Base-by-base conservation (phyloP, 176 grass and related monocot species). In the Zoysia japonica region DNA sequence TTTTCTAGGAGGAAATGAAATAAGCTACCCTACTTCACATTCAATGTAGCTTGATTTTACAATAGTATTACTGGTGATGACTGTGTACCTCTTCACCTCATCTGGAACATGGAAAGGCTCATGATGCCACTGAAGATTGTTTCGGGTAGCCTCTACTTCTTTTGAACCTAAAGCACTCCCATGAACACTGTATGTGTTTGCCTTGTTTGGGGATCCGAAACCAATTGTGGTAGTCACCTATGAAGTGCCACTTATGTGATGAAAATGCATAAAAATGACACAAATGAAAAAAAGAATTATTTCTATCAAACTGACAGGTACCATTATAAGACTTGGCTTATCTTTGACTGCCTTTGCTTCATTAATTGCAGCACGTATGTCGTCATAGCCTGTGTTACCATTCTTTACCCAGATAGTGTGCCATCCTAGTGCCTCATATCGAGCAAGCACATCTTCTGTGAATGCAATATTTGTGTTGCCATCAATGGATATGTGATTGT, bases 401-500 rank as follows among this genome's bases (percentile, higher is more conserved):
- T 92, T 92, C 79, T 97, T 85, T 3, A 97, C 94, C 94, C 94
- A 94, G 54, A 94, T 94, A 3, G 91, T 97, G 78, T 97, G 94
- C 91, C 91, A 97, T 11, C 94, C 94, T 60, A 97, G 83, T 38
- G 94, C 83, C 43, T 92, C 94, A 20, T 87, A 97, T 61, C 94
- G 87, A 15, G 85, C 77, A 44, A 37, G 78, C 20, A 92, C 94
- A 88, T 97, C 85, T 80, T 97, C 91, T 5, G 94, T 94, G 71
- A 97, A 97, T 14, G 94, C 89, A 70, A 97, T 97, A 54, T 81
- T 65, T 0, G 94, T 94, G 81, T 84, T 84, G 17, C 94, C 94
- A 72, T 97, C 94, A 14, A 97, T 97, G 39, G 94, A 97, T 72
- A 97, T 97, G 73, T 97, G 94, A 71, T 97, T 97, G 61, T 97